Percentiles rank a stretch among this genome's conserved stretches.
phyloP scores from a whole-genome alignment of 1,139 yeast species.

The Suhomyces yuchorum region DNA sequence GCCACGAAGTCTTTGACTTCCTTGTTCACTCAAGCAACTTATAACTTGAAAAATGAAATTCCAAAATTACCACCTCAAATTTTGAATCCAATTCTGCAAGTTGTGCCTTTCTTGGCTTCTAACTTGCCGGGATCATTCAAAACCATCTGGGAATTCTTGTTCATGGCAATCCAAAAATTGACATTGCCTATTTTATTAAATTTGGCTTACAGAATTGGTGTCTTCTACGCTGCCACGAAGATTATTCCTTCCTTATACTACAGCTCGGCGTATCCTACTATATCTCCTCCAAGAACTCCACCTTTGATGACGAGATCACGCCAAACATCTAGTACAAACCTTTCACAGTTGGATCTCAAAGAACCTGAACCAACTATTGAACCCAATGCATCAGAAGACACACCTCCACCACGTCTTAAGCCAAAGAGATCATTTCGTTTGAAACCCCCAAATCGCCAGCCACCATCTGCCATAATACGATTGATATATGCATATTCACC shows the following conservation, averaged over 20 bases:
- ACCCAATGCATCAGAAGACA: constrained; percentile 2
- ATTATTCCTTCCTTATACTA: constrained; percentile 78
- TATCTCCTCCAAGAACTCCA: constrained; percentile 26
- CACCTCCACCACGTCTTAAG: constrained; percentile 4
- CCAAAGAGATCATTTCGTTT: constrained; percentile 18
- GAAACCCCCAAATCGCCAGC: constrained; percentile 28
- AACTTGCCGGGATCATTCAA: constrained; percentile 59
- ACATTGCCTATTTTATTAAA: constrained; percentile 82
- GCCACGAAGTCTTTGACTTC: constrained; percentile 44
- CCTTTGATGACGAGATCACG: constrained; percentile 24
- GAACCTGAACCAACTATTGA: constrained; percentile 4
- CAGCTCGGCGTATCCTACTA: constrained; percentile 34
- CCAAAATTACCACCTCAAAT: constrained; percentile 45
- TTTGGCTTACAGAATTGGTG: constrained; percentile 80
- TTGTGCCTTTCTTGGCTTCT: constrained; percentile 51
- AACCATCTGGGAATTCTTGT: constrained; percentile 69
- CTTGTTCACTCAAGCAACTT: constrained; percentile 42
- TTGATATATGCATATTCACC: constrained; percentile 88
- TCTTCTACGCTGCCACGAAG: constrained; percentile 90
- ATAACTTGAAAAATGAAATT: constrained; percentile 40
- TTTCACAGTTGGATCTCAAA: constrained; percentile 7
- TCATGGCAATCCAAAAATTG: constrained; percentile 70
- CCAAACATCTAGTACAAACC: constrained; percentile 21
- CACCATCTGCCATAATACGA: constrained; percentile 52
- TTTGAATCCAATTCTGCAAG: constrained; percentile 40